A percentile compares a stretch with the other conserved stretches of the same genome.
Evolutionary conservation across 371 early-diverging fungal genomes (phyloP).

Genomic region (Mucor ambiguus): DNA sequence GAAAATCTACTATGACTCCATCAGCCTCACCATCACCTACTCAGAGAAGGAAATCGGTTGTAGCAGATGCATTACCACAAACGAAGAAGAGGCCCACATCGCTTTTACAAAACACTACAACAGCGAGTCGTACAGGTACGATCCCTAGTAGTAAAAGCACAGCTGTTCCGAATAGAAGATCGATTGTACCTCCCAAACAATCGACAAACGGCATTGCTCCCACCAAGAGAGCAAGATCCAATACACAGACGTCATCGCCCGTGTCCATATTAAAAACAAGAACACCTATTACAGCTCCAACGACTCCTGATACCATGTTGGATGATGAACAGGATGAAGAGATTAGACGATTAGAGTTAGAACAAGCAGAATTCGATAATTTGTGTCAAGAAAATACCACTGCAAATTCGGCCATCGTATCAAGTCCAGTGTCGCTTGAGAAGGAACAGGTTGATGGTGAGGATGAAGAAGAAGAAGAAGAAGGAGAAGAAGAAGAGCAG

Average conservation of each 20-base stretch:
- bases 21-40: slow-evolving; percentile 21
- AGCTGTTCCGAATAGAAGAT: slow-evolving; percentile 9
- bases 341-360: slow-evolving; percentile 3
- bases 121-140: slow-evolving; percentile 9
- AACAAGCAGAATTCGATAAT: slow-evolving; percentile 19
- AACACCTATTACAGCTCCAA: slow-evolving; percentile 22
- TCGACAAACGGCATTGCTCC: not conserved
- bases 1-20: slow-evolving; percentile 19
- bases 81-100: slow-evolving; percentile 24
- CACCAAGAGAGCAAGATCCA: slow-evolving; percentile 17
- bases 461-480: slow-evolving; percentile 9
- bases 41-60: slow-evolving; percentile 17
- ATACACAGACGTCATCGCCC: slow-evolving; percentile 9
- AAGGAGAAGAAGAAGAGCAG: slow-evolving; percentile 9
- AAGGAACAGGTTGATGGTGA: slow-evolving; percentile 19
- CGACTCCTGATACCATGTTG: slow-evolving; percentile 17
- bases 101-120: slow-evolving; percentile 19
- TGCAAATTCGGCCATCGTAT: slow-evolving; percentile 14
- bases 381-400: slow-evolving; percentile 22
- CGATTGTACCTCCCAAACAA: slow-evolving; percentile 17
- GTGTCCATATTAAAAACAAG: slow-evolving; percentile 16
- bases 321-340: slow-evolving; percentile 14
- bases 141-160: slow-evolving; percentile 11
- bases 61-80: slow-evolving; percentile 3
- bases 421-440: slow-evolving; percentile 23